phyloP scores from a whole-genome alignment of 2,329 filamentous ascomycete genomes.

The Fusarium sp. region DNA sequence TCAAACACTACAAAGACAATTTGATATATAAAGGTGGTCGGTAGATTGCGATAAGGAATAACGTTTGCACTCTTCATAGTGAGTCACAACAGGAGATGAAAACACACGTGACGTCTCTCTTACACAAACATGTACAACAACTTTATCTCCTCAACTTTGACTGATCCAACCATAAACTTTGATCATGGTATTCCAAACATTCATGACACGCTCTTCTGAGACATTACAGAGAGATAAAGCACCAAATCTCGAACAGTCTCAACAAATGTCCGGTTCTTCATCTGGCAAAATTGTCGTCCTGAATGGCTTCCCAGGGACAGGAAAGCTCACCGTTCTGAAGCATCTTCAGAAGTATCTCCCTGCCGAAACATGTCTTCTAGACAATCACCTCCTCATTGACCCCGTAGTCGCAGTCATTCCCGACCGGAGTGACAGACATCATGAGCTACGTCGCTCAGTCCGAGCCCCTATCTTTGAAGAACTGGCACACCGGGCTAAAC shows the following conservation, averaged over 20 bases:
- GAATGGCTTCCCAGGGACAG: slow-evolving; percentile 39
- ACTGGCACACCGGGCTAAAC: slow-evolving; percentile 10
- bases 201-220: background rate
- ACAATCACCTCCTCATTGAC: slow-evolving; percentile 42
- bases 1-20: background rate
- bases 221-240: accelerated
- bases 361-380: slow-evolving; percentile 16
- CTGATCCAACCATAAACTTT: background rate
- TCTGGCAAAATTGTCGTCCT: slow-evolving; percentile 27
- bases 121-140: too few species aligned
- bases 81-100: background rate
- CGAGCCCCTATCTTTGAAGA: slow-evolving; percentile 31
- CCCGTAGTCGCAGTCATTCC: slow-evolving; percentile 27
- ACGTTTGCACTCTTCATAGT: background rate
- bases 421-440: slow-evolving; percentile 28
- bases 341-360: slow-evolving; percentile 19
- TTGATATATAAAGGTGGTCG: too few species aligned
- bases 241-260: background rate
- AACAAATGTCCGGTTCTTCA: too few species aligned
- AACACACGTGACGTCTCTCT: background rate
- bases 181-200: background rate
- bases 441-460: slow-evolving; percentile 32
- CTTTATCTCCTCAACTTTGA: too few species aligned
- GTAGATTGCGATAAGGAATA: too few species aligned
- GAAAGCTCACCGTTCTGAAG: slow-evolving; percentile 39